Percentiles rank a stretch among this genome's conserved stretches.
These are phyloP conservation scores for Austroboletus festivus DNA, from an alignment of 768 basidiomycete genomes.

Conservation along the genomic window DNA sequence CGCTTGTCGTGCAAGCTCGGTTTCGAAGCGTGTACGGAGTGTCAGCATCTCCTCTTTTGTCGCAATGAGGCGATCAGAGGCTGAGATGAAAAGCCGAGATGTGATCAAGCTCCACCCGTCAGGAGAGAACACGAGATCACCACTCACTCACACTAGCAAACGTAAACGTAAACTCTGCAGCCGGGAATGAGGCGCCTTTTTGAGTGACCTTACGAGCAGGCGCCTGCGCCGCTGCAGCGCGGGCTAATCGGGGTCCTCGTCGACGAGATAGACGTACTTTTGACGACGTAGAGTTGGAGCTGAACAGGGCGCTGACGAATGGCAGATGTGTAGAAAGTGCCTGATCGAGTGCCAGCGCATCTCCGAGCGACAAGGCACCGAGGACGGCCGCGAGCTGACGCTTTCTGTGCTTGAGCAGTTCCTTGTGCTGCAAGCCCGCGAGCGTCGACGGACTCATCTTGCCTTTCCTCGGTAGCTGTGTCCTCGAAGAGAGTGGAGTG, in stretches of 20 bases:
- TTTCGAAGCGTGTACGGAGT: constrained; percentile 67
- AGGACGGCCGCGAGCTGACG: constrained; percentile 70
- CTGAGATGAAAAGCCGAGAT: constrained; percentile 39
- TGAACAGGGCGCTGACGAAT: constrained; percentile 36
- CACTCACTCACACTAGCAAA: constrained; percentile 73
- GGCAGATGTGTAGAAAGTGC: constrained; percentile 54
- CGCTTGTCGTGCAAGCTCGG: constrained; percentile 69
- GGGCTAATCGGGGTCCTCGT: constrained; percentile 48
- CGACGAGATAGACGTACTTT: constrained; percentile 57
- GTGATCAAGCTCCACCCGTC: constrained; percentile 26
- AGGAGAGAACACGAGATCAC: constrained; percentile 22
- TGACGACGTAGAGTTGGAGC: constrained; percentile 26
- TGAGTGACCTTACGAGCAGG: constrained; percentile 5
- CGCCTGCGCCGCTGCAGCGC: constrained; percentile 32
- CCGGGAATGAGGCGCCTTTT: constrained; percentile 44
- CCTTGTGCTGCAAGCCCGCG: constrained; percentile 74
- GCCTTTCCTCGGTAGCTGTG: constrained; percentile 32
- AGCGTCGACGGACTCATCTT: constrained; percentile 59
- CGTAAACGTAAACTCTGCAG: constrained; percentile 55
- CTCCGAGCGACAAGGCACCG: constrained; percentile 61
- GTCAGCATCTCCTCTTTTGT: constrained; percentile 66
- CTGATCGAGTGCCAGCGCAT: constrained; percentile 74
- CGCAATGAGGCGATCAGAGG: constrained; percentile 66
- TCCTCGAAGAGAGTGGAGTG: constrained; percentile 19
- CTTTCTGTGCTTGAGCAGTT: constrained; percentile 64